Percentiles rank a stretch among this genome's conserved stretches.
Evolutionary conservation across 2,329 filamentous ascomycete genomes (phyloP).

Genomic region (Verticillium albo-atrum): DNA sequence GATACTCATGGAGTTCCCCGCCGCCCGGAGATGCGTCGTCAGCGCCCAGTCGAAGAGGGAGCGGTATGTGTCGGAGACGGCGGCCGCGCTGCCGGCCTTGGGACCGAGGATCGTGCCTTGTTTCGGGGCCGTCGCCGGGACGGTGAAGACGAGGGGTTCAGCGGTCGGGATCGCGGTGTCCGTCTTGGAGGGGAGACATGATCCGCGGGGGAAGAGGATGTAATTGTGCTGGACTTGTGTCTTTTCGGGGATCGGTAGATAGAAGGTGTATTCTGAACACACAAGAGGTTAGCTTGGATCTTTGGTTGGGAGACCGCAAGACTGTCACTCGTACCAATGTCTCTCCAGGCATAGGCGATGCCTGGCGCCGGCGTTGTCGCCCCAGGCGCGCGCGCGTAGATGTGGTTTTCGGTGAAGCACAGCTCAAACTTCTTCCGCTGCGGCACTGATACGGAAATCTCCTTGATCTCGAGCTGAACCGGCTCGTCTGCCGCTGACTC

Average conservation of each 20-base stretch:
- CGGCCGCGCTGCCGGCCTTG: constrained; percentile 41
- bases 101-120: constrained; percentile 50
- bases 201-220: constrained; percentile 54
- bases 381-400: constrained; percentile 52
- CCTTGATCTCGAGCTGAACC: constrained; percentile 56
- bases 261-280: constrained; percentile 54
- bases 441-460: constrained; percentile 63
- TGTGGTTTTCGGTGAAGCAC: constrained; percentile 54
- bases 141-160: constrained; percentile 62
- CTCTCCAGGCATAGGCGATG: constrained; percentile 55
- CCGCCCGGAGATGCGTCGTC: constrained; percentile 43
- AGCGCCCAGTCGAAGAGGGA: constrained; percentile 59
- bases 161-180: constrained; percentile 23
- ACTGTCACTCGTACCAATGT: constrained; percentile 49
- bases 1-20: constrained; percentile 43
- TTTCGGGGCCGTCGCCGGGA: constrained; percentile 56
- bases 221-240: constrained; percentile 63
- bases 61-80: constrained; percentile 55
- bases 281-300: background rate
- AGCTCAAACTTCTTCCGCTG: constrained; percentile 66
- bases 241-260: constrained; percentile 61
- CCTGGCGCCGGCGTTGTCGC: constrained; percentile 47
- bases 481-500: constrained; percentile 38
- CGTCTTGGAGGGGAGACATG: constrained; percentile 47
- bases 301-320: background rate